phyloP scores from a whole-genome alignment of 805 yeast species.

The Candida nanaspora region DNA sequence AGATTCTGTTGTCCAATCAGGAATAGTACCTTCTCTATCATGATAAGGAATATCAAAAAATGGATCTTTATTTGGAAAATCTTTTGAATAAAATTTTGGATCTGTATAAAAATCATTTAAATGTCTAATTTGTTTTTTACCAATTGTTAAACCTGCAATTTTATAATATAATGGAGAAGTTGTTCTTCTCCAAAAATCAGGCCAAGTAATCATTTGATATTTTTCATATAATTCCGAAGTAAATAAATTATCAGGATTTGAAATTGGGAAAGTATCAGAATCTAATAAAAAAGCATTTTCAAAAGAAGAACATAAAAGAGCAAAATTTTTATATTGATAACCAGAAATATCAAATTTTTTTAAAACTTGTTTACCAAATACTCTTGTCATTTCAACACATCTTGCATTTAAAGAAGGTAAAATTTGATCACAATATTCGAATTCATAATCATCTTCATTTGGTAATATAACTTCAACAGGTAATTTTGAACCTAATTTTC shows the following conservation, averaged over 20 bases:
- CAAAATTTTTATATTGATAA: slow-evolving; percentile 65
- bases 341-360: slow-evolving; percentile 44
- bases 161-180: slow-evolving; percentile 68
- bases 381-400: slow-evolving; percentile 59
- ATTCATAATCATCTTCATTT: slow-evolving; percentile 59
- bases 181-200: slow-evolving; percentile 84
- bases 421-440: slow-evolving; percentile 57
- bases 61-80: slow-evolving; percentile 27
- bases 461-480: slow-evolving; percentile 86
- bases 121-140: slow-evolving; percentile 24
- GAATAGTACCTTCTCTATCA: slow-evolving; percentile 61
- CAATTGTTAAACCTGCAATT: slow-evolving; percentile 52
- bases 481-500: slow-evolving; percentile 57
- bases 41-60: slow-evolving; percentile 39
- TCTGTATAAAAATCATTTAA: slow-evolving; percentile 24
- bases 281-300: slow-evolving; percentile 67
- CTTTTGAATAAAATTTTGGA: slow-evolving; percentile 25
- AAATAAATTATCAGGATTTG: slow-evolving; percentile 56
- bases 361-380: slow-evolving; percentile 49
- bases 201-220: slow-evolving; percentile 60
- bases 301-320: slow-evolving; percentile 65
- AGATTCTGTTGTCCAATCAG: slow-evolving; percentile 63
- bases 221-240: slow-evolving; percentile 45
- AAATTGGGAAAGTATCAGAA: slow-evolving; percentile 68
- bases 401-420: slow-evolving; percentile 57